Conservation (phyloP, 108 stramenopile species). For the Craspedostauros australis region DNA sequence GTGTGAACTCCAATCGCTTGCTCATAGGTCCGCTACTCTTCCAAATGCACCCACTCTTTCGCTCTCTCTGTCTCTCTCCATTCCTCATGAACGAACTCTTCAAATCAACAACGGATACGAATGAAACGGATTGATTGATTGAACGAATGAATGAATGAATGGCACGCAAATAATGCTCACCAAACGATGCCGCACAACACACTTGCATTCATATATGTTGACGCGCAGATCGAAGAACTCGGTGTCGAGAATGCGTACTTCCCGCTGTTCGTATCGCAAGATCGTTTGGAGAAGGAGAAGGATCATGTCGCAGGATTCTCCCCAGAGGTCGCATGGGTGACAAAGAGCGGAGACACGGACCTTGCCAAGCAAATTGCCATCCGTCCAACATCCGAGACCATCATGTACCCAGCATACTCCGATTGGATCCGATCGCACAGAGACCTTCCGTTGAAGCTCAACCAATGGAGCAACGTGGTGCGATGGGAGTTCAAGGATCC, state of each 20-base stretch:
- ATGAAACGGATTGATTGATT: too few relatives aligned
- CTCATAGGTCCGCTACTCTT: too few relatives aligned
- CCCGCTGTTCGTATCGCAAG: slow-evolving; percentile 88
- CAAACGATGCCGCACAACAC: too few relatives aligned
- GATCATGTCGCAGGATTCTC: slow-evolving; percentile 98
- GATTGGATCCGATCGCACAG: slow-evolving; percentile 85
- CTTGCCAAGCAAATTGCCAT: slow-evolving; percentile 93
- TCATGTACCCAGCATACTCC: slow-evolving; percentile 94
- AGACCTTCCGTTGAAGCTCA: slow-evolving; percentile 92
- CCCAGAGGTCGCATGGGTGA: slow-evolving; percentile 95
- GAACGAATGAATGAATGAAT: too few relatives aligned
- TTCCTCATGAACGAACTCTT: neutral
- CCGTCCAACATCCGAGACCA: slow-evolving; percentile 93
- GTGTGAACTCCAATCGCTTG: too few relatives aligned
- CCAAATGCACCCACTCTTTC: neutral
- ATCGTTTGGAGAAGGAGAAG: slow-evolving; percentile 88
- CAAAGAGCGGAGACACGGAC: slow-evolving; percentile 73
- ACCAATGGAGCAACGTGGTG: slow-evolving; percentile 97
- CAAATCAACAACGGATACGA: too few relatives aligned
- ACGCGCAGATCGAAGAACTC: slow-evolving; percentile 66
- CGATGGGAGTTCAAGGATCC: slow-evolving; percentile 98
- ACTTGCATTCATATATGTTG: slow-evolving; percentile 25
- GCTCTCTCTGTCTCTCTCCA: neutral
- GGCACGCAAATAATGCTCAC: too few relatives aligned
- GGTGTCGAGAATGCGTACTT: slow-evolving; percentile 94